phyloP scores from a whole-genome alignment of 2,329 filamentous ascomycete genomes.

The Purpureocillium takamizusanense region DNA sequence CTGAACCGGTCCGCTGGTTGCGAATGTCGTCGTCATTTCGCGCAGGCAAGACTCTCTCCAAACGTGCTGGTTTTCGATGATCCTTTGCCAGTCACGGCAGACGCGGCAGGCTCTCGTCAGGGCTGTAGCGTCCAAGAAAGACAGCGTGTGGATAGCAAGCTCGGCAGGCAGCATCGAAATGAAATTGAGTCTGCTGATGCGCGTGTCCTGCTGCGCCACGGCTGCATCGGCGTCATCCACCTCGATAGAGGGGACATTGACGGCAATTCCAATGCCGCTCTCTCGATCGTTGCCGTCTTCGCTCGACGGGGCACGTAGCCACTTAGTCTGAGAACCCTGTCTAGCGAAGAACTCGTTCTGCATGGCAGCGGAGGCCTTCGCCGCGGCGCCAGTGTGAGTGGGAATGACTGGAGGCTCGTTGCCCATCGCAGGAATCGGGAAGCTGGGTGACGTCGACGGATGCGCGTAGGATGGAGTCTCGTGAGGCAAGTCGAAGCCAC shows the following conservation, averaged over 20 bases:
- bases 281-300: slow-evolving; percentile 49
- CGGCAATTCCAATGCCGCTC: slow-evolving; percentile 54
- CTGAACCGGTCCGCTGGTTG: slow-evolving; percentile 41
- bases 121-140: slow-evolving; percentile 43
- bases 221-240: slow-evolving; percentile 24
- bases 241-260: slow-evolving; percentile 33
- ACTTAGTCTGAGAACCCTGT: slow-evolving; percentile 28
- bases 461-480: slow-evolving; percentile 16
- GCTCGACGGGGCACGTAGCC: slow-evolving; percentile 27
- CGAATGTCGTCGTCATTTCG: slow-evolving; percentile 52
- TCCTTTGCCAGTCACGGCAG: slow-evolving; percentile 38
- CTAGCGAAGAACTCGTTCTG: slow-evolving; percentile 42
- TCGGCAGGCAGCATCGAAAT: slow-evolving; percentile 45
- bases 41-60: slow-evolving; percentile 56
- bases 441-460: slow-evolving; percentile 15
- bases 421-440: slow-evolving; percentile 39
- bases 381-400: slow-evolving; percentile 48
- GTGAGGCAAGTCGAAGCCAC: slow-evolving; percentile 28
- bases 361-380: slow-evolving; percentile 50
- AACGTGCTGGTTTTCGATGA: slow-evolving; percentile 45
- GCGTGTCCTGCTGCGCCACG: slow-evolving; percentile 22
- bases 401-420: slow-evolving; percentile 53
- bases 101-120: slow-evolving; percentile 41
- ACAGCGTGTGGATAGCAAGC: slow-evolving; percentile 49
- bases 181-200: slow-evolving; percentile 49